These are phyloP conservation scores for Perilla frutescens DNA, from an alignment of 257 asterid genomes.

Conservation along the genomic window DNA sequence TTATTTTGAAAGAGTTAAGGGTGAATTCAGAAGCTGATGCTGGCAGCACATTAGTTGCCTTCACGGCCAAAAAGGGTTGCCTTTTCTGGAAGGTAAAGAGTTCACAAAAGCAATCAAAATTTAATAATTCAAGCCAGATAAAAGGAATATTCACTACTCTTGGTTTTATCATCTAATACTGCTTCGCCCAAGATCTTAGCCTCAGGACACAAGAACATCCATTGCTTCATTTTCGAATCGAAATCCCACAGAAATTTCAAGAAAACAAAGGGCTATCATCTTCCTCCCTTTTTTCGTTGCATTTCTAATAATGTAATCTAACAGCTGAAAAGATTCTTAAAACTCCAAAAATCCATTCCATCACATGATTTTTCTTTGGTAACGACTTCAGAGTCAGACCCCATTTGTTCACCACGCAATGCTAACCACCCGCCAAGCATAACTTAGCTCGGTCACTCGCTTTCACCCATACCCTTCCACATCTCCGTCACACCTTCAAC, in stretches of 20 bases:
- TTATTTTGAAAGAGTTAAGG: neutral
- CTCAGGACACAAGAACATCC: neutral
- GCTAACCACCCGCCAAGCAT: conserved; percentile 10
- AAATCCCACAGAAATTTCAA: neutral
- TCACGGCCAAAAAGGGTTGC: neutral
- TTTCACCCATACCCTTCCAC: conserved; percentile 14
- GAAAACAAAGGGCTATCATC: conserved; percentile 5
- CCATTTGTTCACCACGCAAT: conserved; percentile 14
- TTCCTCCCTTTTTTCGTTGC: neutral
- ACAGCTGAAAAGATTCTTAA: conserved; percentile 27
- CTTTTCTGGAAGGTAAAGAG: neutral
- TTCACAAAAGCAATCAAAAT: conserved; percentile 8
- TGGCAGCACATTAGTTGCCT: conserved; percentile 11
- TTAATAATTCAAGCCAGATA: conserved; percentile 7
- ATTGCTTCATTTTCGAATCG: neutral
- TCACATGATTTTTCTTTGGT: neutral
- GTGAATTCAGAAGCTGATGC: conserved; percentile 2
- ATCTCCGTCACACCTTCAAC: conserved; percentile 27
- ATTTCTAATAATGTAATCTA: neutral
- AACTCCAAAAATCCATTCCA: conserved; percentile 28
- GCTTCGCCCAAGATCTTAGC: conserved; percentile 9
- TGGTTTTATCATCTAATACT: conserved; percentile 19
- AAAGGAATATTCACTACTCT: conserved; percentile 9
- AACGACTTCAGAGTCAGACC: conserved; percentile 20
- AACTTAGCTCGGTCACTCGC: conserved; percentile 23